Percentiles rank a stretch among this genome's conserved stretches.
Evolutionary conservation across 805 yeast genomes (phyloP).

Genomic region (Torulaspora quercuum): DNA sequence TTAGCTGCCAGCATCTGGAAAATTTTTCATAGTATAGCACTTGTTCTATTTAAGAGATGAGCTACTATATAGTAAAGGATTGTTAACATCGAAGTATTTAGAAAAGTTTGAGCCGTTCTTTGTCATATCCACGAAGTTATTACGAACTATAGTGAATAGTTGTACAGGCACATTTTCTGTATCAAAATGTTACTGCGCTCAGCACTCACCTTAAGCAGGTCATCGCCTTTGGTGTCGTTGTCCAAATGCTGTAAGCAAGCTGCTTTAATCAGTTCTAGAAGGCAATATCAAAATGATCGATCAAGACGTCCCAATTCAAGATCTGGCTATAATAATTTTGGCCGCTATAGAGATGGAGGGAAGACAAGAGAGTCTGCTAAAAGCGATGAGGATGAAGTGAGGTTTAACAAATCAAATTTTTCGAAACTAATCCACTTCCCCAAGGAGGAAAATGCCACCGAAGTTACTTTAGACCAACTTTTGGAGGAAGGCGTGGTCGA

Average conservation of each 20-base stretch:
- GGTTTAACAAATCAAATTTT: conserved; percentile 14
- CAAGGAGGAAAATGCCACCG: conserved; percentile 17
- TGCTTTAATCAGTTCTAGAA: conserved; percentile 1
- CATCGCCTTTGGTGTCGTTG: conserved; percentile 1
- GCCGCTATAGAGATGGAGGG: conserved; percentile 5
- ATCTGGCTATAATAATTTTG: conserved; percentile 5
- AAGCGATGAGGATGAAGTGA: conserved; percentile 13
- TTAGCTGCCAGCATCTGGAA: not conserved
- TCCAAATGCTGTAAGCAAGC: not conserved
- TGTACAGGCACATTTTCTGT: no score
- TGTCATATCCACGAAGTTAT: no score
- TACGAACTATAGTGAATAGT: no score
- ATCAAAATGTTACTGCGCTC: conserved; percentile 2
- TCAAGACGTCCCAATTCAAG: conserved; percentile 5
- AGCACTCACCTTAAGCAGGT: conserved; percentile 1
- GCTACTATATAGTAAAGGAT: no score
- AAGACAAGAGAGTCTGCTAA: conserved; percentile 6
- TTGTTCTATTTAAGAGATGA: not conserved
- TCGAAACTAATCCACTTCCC: conserved; percentile 25
- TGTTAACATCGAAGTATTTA: no score
- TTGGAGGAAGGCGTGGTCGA: conserved; percentile 32
- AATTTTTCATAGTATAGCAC: conserved; percentile 1
- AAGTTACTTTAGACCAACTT: conserved; percentile 32
- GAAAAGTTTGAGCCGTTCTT: no score
- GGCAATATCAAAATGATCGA: conserved; percentile 13